Conservation (phyloP, 345 rosid species). For the Limnanthes douglasii region DNA sequence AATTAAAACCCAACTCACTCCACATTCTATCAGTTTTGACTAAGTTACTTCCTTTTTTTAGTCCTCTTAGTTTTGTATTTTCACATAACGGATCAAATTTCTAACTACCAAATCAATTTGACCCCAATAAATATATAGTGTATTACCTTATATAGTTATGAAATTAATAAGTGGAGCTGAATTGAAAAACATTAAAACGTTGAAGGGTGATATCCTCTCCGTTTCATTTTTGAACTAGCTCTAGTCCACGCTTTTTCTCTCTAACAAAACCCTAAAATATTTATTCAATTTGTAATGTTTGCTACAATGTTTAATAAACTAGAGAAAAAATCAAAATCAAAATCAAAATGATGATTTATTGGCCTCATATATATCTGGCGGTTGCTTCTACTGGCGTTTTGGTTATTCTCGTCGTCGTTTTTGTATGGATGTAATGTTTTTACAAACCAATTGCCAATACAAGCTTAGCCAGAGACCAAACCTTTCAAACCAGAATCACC, state of each 20-base stretch:
- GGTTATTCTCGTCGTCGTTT: slow-evolving; percentile 13
- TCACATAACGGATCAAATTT: no score
- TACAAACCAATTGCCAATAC: slow-evolving; percentile 9
- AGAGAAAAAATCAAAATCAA: no score
- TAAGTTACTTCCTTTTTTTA: no score
- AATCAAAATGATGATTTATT: slow-evolving; percentile 14
- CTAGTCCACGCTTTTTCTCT: slow-evolving; percentile 18
- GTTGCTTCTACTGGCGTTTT: slow-evolving; percentile 13
- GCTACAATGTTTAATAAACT: background rate
- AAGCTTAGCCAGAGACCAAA: slow-evolving; percentile 9
- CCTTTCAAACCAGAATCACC: slow-evolving; percentile 34
- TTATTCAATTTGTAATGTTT: slow-evolving; percentile 6
- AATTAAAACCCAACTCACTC: no score
- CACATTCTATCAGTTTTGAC: no score
- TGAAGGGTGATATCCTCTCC: no score
- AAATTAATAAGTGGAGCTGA: no score
- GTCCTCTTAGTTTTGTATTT: no score
- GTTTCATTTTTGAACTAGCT: slow-evolving; percentile 42
- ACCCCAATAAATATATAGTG: no score
- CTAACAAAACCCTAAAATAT: slow-evolving; percentile 3
- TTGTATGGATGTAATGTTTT: slow-evolving; percentile 31
- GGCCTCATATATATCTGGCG: slow-evolving; percentile 19
- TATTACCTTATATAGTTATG: no score
- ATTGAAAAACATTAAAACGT: no score
- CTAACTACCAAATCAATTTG: no score